Evolutionary conservation across 352 stramenopile species (phyloP).

Genomic region (Globisporangium paddicum): DNA sequence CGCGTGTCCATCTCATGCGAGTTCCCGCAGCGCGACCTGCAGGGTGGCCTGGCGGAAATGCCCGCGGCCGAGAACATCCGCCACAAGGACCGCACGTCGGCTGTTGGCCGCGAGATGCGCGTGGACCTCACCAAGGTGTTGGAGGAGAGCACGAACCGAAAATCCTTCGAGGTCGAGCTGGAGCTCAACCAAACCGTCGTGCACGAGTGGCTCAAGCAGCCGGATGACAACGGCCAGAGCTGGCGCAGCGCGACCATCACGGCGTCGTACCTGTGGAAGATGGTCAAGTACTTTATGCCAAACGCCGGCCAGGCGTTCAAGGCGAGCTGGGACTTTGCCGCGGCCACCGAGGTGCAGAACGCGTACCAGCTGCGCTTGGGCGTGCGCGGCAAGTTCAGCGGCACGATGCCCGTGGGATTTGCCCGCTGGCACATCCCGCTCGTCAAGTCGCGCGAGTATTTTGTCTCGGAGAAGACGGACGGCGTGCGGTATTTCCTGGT

Average conservation of each 20-base stretch:
- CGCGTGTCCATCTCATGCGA: constrained; percentile 83
- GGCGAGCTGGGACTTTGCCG: constrained; percentile 64
- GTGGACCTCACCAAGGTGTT: constrained; percentile 81
- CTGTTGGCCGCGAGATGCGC: constrained; percentile 71
- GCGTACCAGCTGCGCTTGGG: constrained; percentile 71
- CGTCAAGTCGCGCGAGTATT: constrained; percentile 84
- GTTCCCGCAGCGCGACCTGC: constrained; percentile 52
- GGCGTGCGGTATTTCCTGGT: constrained; percentile 90
- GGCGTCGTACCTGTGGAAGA: constrained; percentile 70
- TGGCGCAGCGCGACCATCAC: constrained; percentile 64
- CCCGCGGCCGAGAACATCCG: constrained; percentile 66
- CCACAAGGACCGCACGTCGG: constrained; percentile 75
- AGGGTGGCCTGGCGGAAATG: constrained; percentile 54
- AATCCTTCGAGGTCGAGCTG: constrained; percentile 74
- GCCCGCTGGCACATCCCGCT: constrained; percentile 85
- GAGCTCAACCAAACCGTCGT: constrained; percentile 64
- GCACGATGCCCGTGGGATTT: constrained; percentile 90
- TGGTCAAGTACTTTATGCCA: constrained; percentile 84
- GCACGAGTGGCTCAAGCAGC: constrained; percentile 72
- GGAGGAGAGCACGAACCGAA: constrained; percentile 69
- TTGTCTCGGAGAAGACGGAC: constrained; percentile 90
- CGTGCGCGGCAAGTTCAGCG: constrained; percentile 79
- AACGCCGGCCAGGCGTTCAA: constrained; percentile 78
- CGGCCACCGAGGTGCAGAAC: constrained; percentile 72
- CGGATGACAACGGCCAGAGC: constrained; percentile 67